Conservation (phyloP, 345 rosid species). For the Citrus cavaleriei region DNA sequence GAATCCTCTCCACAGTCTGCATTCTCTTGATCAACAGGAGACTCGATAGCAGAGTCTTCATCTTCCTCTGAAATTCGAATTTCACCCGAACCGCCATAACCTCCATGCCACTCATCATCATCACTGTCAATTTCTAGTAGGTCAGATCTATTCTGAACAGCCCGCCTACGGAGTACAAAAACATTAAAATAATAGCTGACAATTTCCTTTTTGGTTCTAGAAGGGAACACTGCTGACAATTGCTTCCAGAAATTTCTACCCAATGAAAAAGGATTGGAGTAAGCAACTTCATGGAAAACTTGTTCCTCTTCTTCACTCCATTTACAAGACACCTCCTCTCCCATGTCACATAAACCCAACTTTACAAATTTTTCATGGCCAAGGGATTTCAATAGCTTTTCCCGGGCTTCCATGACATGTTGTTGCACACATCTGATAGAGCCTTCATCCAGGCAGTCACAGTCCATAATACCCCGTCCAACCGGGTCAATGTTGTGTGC, state of each 20-base stretch:
- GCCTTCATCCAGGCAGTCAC: slow-evolving; percentile 53
- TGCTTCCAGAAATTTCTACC: slow-evolving; percentile 69
- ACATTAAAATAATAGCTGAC: slow-evolving; percentile 77
- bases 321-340: slow-evolving; percentile 52
- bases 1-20: slow-evolving; percentile 18
- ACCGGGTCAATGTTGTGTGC: slow-evolving; percentile 14
- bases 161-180: slow-evolving; percentile 54
- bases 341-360: slow-evolving; percentile 69
- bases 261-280: slow-evolving; percentile 49
- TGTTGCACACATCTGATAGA: slow-evolving; percentile 56
- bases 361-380: slow-evolving; percentile 52
- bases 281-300: slow-evolving; percentile 46
- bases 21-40: slow-evolving; percentile 27
- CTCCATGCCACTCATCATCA: slow-evolving; percentile 72
- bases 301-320: slow-evolving; percentile 66
- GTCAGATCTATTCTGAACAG: slow-evolving; percentile 57
- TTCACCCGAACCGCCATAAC: slow-evolving; percentile 15
- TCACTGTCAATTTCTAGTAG: slow-evolving; percentile 62
- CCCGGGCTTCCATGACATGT: slow-evolving; percentile 61
- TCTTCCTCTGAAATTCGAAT: slow-evolving; percentile 36
- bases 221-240: slow-evolving; percentile 49
- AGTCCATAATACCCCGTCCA: slow-evolving; percentile 36
- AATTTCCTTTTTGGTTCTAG: slow-evolving; percentile 50
- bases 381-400: slow-evolving; percentile 37
- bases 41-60: slow-evolving; percentile 56